Conservation (phyloP, 2,329 filamentous ascomycete genomes). For the Sclerotinia spermophila region DNA sequence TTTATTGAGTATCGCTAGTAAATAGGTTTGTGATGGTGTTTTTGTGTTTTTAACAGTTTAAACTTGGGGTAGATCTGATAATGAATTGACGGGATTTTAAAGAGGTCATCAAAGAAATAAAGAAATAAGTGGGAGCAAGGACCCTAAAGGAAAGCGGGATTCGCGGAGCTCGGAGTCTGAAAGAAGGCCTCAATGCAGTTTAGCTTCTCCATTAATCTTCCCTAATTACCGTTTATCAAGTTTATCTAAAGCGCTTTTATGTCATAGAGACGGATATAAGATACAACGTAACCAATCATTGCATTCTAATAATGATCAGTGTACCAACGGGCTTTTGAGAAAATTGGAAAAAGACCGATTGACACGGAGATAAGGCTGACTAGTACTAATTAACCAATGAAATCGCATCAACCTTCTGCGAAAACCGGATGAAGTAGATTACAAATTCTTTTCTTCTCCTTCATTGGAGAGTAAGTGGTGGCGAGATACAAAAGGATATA, state of each 20-base stretch:
- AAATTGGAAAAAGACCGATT: not conserved
- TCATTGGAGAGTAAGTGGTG: not conserved
- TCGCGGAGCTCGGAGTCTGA: not conserved
- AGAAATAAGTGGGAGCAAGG: not conserved
- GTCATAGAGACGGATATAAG: not conserved
- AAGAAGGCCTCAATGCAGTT: not conserved
- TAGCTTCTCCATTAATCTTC: not conserved
- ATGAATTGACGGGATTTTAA: conserved; percentile 1
- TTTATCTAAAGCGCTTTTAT: not conserved
- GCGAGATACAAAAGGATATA: not conserved
- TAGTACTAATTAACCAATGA: not conserved
- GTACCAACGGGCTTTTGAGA: not conserved
- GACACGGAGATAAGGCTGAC: conserved; percentile 1
- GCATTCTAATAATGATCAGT: not conserved
- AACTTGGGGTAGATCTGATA: conserved; percentile 15
- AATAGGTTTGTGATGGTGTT: not conserved
- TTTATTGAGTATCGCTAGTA: not conserved
- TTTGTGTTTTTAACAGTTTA: not conserved
- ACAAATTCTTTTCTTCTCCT: not conserved
- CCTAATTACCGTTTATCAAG: not conserved
- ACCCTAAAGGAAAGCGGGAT: not conserved
- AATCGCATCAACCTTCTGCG: not conserved
- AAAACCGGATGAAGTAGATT: not conserved
- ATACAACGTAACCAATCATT: not conserved
- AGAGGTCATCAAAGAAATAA: not conserved